phyloP scores from a whole-genome alignment of 148 eudicot species.

The Heliosperma pusillum region DNA sequence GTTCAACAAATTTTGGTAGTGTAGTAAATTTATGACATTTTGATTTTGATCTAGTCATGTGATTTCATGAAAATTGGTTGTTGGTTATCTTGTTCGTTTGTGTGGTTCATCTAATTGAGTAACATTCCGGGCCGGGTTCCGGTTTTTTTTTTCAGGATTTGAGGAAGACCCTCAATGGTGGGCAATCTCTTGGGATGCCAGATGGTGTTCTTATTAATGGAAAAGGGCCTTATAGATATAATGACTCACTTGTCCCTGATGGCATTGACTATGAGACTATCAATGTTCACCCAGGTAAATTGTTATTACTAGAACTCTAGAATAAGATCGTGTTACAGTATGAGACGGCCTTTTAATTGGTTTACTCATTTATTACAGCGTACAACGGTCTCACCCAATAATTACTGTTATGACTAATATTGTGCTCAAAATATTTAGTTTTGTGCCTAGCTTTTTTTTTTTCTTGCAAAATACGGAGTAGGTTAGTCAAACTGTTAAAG shows the following conservation, averaged over 20 bases:
- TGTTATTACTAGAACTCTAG: not conserved
- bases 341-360: no score
- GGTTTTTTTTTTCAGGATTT: slow-evolving; percentile 48
- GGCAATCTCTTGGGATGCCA: slow-evolving; percentile 89
- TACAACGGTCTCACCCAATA: no score
- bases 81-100: no score
- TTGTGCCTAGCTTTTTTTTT: no score
- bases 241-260: slow-evolving; percentile 78
- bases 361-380: no score
- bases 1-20: not conserved
- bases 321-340: no score
- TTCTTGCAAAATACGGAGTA: no score
- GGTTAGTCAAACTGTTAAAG: no score
- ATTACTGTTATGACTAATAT: no score
- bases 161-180: slow-evolving; percentile 72
- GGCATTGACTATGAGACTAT: slow-evolving; percentile 86
- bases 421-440: no score
- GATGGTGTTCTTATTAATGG: slow-evolving; percentile 97
- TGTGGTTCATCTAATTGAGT: not conserved
- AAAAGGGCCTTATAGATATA: slow-evolving; percentile 89
- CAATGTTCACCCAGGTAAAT: slow-evolving; percentile 76
- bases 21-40: slow-evolving; percentile 1
- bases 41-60: not conserved
- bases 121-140: not conserved
- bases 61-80: no score